These are phyloP conservation scores for Parsonsia alboflavescens DNA, from an alignment of 257 asterid genomes.

Conservation along the genomic window DNA sequence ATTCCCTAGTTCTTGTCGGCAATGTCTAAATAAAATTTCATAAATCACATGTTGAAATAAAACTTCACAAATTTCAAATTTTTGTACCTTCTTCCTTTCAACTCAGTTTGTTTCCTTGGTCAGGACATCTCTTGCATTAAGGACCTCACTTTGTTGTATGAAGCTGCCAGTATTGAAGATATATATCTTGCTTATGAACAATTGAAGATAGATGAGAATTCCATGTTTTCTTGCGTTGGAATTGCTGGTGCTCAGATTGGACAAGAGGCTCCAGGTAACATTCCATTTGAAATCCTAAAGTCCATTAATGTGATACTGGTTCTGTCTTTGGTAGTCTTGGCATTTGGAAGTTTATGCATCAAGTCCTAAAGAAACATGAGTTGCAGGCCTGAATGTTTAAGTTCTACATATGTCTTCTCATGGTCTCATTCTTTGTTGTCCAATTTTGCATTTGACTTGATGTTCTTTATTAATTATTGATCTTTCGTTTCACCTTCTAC, in stretches of 20 bases:
- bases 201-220: conserved; percentile 74
- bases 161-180: conserved; percentile 76
- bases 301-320: neutral
- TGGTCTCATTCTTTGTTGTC: neutral
- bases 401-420: neutral
- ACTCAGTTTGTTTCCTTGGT: conserved; percentile 19
- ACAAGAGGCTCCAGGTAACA: conserved; percentile 57
- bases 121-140: conserved; percentile 95
- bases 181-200: conserved; percentile 78
- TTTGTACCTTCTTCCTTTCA: conserved; percentile 13
- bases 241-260: conserved; percentile 88
- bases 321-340: neutral
- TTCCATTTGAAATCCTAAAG: neutral
- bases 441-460: neutral
- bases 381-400: no score
- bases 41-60: neutral
- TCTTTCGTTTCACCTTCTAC: neutral
- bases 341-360: neutral
- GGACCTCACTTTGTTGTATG: conserved; percentile 74
- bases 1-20: neutral
- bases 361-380: neutral
- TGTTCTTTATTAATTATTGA: neutral
- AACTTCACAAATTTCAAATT: neutral
- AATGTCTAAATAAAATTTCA: neutral
- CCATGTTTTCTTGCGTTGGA: conserved; percentile 90